These are phyloP conservation scores for Massariosphaeria phaeospora DNA, from an alignment of 495 filamentous ascomycete genomes.

Conservation along the genomic window DNA sequence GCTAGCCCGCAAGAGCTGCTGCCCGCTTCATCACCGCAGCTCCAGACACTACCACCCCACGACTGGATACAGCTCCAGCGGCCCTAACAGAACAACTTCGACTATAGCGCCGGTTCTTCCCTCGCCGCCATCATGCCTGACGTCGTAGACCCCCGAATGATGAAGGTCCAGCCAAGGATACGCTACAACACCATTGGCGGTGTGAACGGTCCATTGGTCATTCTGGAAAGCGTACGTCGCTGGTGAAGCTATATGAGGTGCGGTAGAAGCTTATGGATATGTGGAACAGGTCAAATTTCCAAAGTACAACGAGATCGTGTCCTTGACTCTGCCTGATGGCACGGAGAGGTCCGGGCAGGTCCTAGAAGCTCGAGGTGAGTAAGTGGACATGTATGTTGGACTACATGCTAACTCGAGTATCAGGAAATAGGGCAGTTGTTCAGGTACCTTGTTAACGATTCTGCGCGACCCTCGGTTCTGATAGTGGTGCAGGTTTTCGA, in stretches of 20 bases:
- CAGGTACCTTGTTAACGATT: too few species aligned
- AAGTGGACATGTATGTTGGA: not conserved
- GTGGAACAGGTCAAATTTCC: constrained; percentile 83
- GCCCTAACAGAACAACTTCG: not conserved
- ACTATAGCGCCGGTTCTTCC: not conserved
- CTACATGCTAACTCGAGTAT: constrained; percentile 3
- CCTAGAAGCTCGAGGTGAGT: constrained; percentile 86
- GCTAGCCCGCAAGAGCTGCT: not conserved
- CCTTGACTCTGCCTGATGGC: constrained; percentile 91
- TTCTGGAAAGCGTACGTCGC: constrained; percentile 76
- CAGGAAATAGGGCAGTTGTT: constrained; percentile 86
- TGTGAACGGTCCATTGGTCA: constrained; percentile 95
- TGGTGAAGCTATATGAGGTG: not conserved
- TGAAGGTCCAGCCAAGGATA: constrained; percentile 75
- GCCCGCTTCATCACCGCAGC: constrained; percentile 21
- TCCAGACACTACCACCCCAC: constrained; percentile 11
- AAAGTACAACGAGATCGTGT: constrained; percentile 95
- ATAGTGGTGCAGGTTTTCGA: constrained; percentile 73
- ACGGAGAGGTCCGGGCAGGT: constrained; percentile 91
- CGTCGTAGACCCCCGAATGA: constrained; percentile 70
- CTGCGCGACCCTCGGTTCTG: not conserved
- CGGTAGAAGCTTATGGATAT: constrained; percentile 22
- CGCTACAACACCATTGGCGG: constrained; percentile 98
- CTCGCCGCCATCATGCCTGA: constrained; percentile 39
- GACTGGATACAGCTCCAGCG: not conserved